Evolutionary conservation across 805 yeast genomes (phyloP).

Genomic region (Kregervanrija fluxuum): DNA sequence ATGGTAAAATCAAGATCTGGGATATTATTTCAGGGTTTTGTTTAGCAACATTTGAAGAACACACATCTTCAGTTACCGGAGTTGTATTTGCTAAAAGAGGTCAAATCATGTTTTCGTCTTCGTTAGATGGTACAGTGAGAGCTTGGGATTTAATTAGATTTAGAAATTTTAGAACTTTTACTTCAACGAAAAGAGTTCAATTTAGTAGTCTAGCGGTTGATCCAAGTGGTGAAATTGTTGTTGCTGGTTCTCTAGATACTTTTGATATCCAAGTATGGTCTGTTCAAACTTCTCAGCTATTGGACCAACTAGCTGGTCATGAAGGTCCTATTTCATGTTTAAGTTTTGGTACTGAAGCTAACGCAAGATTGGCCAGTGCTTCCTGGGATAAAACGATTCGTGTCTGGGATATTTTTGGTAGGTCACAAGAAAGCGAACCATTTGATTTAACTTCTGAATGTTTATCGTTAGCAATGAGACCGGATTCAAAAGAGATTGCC

Average conservation of each 20-base stretch:
- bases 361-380: conserved; percentile 70
- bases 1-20: conserved; percentile 96
- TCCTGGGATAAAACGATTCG: conserved; percentile 96
- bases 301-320: conserved; percentile 87
- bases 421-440: conserved; percentile 86
- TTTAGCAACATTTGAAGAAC: conserved; percentile 86
- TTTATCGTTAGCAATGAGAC: conserved; percentile 73
- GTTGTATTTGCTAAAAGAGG: conserved; percentile 85
- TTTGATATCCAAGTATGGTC: conserved; percentile 95
- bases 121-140: conserved; percentile 92
- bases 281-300: conserved; percentile 87
- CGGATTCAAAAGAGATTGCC: conserved; percentile 88
- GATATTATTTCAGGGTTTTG: conserved; percentile 90
- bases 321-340: conserved; percentile 91
- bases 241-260: conserved; percentile 87
- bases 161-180: conserved; percentile 90
- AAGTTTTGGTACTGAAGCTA: conserved; percentile 74
- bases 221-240: conserved; percentile 94
- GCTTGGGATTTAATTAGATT: conserved; percentile 95
- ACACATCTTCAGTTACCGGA: conserved; percentile 80
- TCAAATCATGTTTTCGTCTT: conserved; percentile 83
- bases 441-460: conserved; percentile 81
- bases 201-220: conserved; percentile 89
- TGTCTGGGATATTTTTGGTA: conserved; percentile 85
- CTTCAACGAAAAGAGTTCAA: conserved; percentile 83